phyloP scores from a whole-genome alignment of 345 rosid species.

The Raphanus raphanistrum region DNA sequence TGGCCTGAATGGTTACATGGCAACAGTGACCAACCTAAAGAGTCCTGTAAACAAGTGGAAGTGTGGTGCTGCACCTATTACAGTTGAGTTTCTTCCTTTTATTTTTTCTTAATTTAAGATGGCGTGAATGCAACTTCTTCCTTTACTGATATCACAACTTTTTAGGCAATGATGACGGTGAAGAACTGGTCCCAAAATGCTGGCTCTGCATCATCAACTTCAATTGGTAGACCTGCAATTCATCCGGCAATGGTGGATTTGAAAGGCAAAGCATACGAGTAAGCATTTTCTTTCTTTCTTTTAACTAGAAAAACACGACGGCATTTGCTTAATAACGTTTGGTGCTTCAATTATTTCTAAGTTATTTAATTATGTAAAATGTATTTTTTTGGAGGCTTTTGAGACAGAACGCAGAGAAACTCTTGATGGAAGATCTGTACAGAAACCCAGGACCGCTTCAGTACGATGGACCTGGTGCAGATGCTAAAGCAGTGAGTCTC shows the following conservation, averaged over 20 bases:
- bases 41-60: constrained; percentile 93
- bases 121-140: background rate
- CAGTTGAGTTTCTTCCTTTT: constrained; percentile 53
- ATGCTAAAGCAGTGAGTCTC: constrained; percentile 74
- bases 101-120: background rate
- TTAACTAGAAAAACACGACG: too few species aligned
- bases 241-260: constrained; percentile 92
- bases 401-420: constrained; percentile 66
- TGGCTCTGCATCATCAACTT: constrained; percentile 57
- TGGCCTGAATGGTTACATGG: constrained; percentile 96
- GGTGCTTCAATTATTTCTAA: background rate
- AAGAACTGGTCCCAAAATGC: constrained; percentile 90
- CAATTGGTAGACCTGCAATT: constrained; percentile 91
- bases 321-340: background rate
- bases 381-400: constrained; percentile 60
- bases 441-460: constrained; percentile 99
- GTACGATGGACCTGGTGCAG: constrained; percentile 95
- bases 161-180: constrained; percentile 92
- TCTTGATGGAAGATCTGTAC: constrained; percentile 86
- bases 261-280: constrained; percentile 97
- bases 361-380: background rate
- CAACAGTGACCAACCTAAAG: constrained; percentile 87
- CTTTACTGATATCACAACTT: constrained; percentile 6
- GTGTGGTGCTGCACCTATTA: constrained; percentile 93
- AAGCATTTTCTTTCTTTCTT: constrained; percentile 35